phyloP scores from a whole-genome alignment of 2,329 filamentous ascomycete species.

The Venturiaceae sp. region DNA sequence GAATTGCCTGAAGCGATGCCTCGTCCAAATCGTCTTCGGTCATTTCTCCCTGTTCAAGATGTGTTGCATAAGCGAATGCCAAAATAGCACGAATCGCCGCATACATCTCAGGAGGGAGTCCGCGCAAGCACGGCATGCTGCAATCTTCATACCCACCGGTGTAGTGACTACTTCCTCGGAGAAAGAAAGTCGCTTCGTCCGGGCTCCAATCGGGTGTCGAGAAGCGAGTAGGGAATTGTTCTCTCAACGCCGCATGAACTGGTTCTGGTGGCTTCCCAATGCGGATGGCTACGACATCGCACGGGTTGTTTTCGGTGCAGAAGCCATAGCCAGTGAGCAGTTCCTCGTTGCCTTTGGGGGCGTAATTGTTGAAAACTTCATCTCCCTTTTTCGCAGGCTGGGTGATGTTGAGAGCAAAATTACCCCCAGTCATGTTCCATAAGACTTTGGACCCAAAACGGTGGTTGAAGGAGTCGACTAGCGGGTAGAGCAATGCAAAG shows the following conservation, averaged over 20 bases:
- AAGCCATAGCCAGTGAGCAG: conserved; percentile 44
- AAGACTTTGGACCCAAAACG: conserved; percentile 34
- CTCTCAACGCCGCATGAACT: conserved; percentile 20
- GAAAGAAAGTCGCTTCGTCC: conserved; percentile 26
- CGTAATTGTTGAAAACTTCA: conserved; percentile 45
- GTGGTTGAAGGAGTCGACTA: conserved; percentile 41
- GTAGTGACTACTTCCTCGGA: conserved; percentile 22
- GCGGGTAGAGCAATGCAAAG: conserved; percentile 37
- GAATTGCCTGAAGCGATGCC: conserved; percentile 4
- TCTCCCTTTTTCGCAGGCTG: conserved; percentile 23
- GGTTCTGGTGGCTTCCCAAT: conserved; percentile 28
- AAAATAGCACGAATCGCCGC: conserved; percentile 16
- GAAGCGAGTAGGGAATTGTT: conserved; percentile 24
- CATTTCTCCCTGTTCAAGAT: conserved; percentile 9
- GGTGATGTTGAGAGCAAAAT: conserved; percentile 29
- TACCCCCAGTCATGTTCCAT: conserved; percentile 32
- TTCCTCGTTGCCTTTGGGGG: conserved; percentile 42
- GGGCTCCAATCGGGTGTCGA: conserved; percentile 20
- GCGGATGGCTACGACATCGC: conserved; percentile 35
- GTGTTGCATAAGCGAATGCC: conserved; percentile 13
- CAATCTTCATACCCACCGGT: conserved; percentile 21
- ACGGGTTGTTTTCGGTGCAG: conserved; percentile 34
- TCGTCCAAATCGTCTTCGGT: conserved; percentile 2
- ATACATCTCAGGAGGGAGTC: conserved; percentile 23
- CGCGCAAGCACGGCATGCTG: conserved; percentile 19